Conservation (phyloP, 2,329 filamentous ascomycete species). For the Metarhizium robertsii region DNA sequence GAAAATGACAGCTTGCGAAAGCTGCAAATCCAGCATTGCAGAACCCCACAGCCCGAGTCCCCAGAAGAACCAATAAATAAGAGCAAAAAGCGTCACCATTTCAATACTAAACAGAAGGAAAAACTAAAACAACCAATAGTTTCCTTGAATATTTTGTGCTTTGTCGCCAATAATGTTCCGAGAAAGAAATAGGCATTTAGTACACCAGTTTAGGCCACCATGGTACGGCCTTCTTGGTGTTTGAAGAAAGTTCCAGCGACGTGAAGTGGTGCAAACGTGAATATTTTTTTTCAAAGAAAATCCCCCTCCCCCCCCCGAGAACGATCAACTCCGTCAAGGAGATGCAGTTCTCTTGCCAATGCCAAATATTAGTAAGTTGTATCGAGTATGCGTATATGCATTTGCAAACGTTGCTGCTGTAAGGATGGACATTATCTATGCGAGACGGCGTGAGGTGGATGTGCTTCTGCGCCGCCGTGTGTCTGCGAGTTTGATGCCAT, state of each 20-base stretch:
- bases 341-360: background rate
- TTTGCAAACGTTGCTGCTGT: background rate
- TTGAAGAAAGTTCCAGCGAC: background rate
- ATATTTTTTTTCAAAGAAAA: background rate
- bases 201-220: background rate
- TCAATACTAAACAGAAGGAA: background rate
- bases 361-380: constrained; percentile 6
- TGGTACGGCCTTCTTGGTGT: background rate
- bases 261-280: background rate
- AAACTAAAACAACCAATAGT: constrained; percentile 4
- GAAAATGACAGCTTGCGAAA: constrained; percentile 6
- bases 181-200: background rate
- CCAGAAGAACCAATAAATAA: background rate
- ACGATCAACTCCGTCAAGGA: constrained; percentile 4
- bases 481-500: background rate
- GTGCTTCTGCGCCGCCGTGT: background rate
- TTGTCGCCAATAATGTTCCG: constrained; percentile 2
- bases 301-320: background rate
- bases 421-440: constrained; percentile 2
- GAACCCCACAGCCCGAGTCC: background rate
- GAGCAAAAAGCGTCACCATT: background rate
- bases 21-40: background rate
- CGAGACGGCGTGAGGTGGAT: background rate
- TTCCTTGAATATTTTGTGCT: background rate
- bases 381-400: constrained; percentile 6